phyloP scores from a whole-genome alignment of 805 yeast genomes.

The Starmerella bombicola region DNA sequence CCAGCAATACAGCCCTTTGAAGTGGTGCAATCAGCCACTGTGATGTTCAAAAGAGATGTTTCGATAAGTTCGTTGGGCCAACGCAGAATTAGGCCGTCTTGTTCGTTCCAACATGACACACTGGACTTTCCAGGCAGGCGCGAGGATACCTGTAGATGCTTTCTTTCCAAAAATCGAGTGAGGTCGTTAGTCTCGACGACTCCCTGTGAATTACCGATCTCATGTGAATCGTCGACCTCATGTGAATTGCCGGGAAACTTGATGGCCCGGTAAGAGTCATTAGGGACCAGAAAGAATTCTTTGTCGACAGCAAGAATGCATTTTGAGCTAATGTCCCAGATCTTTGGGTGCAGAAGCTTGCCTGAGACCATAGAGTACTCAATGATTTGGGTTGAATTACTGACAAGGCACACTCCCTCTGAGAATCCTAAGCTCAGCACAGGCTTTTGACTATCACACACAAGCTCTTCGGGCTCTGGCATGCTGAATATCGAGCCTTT shows the following conservation, averaged over 20 bases:
- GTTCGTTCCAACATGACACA: slow-evolving; percentile 11
- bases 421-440: no score
- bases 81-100: background rate
- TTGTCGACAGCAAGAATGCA: background rate
- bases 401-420: no score
- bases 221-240: background rate
- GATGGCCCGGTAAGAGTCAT: no score
- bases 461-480: slow-evolving; percentile 6
- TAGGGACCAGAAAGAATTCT: background rate
- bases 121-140: background rate
- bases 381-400: background rate
- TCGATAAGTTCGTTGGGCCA: slow-evolving; percentile 6
- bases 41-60: slow-evolving; percentile 2
- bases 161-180: background rate
- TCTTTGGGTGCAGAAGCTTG: background rate
- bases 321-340: background rate
- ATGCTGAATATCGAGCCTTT: slow-evolving; percentile 13
- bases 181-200: background rate
- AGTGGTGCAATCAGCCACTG: slow-evolving; percentile 1
- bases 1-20: slow-evolving; percentile 6
- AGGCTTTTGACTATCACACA: background rate
- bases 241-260: no score
- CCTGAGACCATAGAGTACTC: background rate
- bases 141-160: background rate
- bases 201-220: background rate